phyloP scores from a whole-genome alignment of 2,329 filamentous ascomycete species.

The Zymoseptoria passerinii region DNA sequence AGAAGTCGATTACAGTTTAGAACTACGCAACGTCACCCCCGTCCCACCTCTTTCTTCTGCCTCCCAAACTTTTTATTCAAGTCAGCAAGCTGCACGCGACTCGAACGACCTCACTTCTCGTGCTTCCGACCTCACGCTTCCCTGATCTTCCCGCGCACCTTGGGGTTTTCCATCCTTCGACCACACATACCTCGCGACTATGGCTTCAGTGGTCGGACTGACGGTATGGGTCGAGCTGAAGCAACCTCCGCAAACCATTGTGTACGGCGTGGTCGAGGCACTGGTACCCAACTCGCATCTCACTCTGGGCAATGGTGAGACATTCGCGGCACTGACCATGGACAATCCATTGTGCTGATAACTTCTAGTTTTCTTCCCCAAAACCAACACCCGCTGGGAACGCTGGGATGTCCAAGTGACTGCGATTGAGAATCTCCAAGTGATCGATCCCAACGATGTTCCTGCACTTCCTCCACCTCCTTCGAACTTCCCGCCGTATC shows the following conservation, averaged over 20 bases:
- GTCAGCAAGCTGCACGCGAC: background rate
- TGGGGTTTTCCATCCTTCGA: background rate
- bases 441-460: slow-evolving; percentile 27
- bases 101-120: background rate
- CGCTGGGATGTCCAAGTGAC: slow-evolving; percentile 50
- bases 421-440: slow-evolving; percentile 52
- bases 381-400: slow-evolving; percentile 45
- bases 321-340: background rate
- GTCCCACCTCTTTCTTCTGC: background rate
- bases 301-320: slow-evolving; percentile 62
- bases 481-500: background rate
- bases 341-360: slow-evolving; percentile 21
- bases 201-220: slow-evolving; percentile 43
- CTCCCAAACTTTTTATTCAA: background rate
- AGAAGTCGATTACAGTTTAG: background rate
- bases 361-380: slow-evolving; percentile 44
- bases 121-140: background rate
- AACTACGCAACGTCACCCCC: background rate
- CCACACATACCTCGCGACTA: slow-evolving; percentile 3
- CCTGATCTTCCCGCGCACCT: background rate
- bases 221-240: slow-evolving; percentile 66
- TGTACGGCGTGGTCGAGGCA: slow-evolving; percentile 63
- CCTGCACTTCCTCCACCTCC: slow-evolving; percentile 7
- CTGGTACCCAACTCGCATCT: slow-evolving; percentile 59
- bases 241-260: slow-evolving; percentile 50